Percentiles rank a stretch among this genome's conserved stretches.
Evolutionary conservation across 192 early-diverging fungal species (phyloP).

Genomic region (Podila minutissima): DNA sequence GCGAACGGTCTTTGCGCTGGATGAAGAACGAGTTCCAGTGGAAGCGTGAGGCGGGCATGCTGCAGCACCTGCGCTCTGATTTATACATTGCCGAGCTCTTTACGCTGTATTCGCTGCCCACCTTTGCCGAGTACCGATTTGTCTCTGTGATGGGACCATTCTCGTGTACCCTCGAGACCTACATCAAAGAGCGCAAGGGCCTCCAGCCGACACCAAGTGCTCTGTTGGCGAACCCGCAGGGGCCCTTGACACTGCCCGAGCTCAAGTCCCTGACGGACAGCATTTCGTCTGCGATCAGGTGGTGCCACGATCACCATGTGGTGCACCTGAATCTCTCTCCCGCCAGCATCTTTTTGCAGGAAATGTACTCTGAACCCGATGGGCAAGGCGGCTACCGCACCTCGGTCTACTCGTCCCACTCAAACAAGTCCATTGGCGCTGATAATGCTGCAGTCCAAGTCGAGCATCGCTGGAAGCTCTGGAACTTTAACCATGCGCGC

Average conservation of each 20-base stretch:
- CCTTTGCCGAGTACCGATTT: constrained; percentile 38
- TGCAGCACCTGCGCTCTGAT: constrained; percentile 38
- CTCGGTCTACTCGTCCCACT: constrained; percentile 26
- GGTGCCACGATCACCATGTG: constrained; percentile 47
- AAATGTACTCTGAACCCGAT: constrained; percentile 44
- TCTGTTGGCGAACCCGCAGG: neutral
- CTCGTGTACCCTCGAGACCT: constrained; percentile 30
- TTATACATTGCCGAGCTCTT: constrained; percentile 32
- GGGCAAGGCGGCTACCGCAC: constrained; percentile 36
- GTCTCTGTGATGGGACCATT: constrained; percentile 50
- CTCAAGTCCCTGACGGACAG: constrained; percentile 36
- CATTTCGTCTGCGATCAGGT: constrained; percentile 34
- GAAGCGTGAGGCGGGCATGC: constrained; percentile 53
- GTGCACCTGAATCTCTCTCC: constrained; percentile 39
- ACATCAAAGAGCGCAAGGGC: constrained; percentile 32
- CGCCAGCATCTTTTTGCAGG: constrained; percentile 34
- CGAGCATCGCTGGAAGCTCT: constrained; percentile 42
- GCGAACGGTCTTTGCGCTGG: constrained; percentile 32
- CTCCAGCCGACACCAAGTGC: neutral
- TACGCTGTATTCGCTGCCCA: constrained; percentile 22
- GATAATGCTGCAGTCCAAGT: constrained; percentile 14
- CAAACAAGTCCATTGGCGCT: neutral
- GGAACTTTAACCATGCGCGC: constrained; percentile 42
- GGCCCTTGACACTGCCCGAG: constrained; percentile 20
- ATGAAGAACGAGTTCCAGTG: constrained; percentile 47